Conservation (phyloP, 1,284 basidiomycete species). For the Farysia itapuensis region DNA sequence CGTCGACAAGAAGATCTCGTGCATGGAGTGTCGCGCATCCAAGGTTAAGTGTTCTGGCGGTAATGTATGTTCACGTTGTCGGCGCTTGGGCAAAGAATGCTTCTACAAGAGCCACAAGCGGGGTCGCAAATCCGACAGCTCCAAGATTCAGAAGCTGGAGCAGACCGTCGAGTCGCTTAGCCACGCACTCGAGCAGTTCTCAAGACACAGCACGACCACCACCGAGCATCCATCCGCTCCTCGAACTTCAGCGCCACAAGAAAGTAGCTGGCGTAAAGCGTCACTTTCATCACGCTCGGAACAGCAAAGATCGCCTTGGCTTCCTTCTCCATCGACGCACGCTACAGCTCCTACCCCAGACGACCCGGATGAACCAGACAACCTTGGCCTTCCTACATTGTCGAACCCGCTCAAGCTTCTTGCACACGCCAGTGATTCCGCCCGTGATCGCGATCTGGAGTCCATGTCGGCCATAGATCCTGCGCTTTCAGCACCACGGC, state of each 20-base stretch:
- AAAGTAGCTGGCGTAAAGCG: too few relatives aligned
- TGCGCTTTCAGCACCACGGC: neutral
- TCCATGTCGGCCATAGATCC: neutral
- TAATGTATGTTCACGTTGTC: slow-evolving; percentile 29
- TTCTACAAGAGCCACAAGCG: slow-evolving; percentile 39
- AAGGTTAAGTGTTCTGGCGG: slow-evolving; percentile 42
- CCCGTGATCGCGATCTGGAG: slow-evolving; percentile 22
- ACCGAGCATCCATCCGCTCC: neutral
- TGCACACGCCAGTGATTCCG: slow-evolving; percentile 33
- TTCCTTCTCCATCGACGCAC: neutral
- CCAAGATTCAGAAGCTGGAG: slow-evolving; percentile 41
- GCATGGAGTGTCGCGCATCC: slow-evolving; percentile 37
- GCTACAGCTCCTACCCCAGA: slow-evolving; percentile 15
- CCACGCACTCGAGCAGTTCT: slow-evolving; percentile 30
- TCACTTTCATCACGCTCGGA: neutral
- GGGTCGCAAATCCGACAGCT: slow-evolving; percentile 40
- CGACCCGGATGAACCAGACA: slow-evolving; percentile 37
- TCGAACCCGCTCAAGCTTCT: slow-evolving; percentile 39
- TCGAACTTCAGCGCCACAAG: neutral
- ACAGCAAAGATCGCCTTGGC: neutral
- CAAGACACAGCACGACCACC: slow-evolving; percentile 1
- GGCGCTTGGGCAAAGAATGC: slow-evolving; percentile 29
- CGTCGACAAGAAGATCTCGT: slow-evolving; percentile 38
- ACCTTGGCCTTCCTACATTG: slow-evolving; percentile 33
- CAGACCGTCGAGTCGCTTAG: slow-evolving; percentile 36